Evolutionary conservation across 1,139 yeast genomes (phyloP), one percentile per base, ranked within the genome.

Genomic region (Protomyces inouyei): DNA sequence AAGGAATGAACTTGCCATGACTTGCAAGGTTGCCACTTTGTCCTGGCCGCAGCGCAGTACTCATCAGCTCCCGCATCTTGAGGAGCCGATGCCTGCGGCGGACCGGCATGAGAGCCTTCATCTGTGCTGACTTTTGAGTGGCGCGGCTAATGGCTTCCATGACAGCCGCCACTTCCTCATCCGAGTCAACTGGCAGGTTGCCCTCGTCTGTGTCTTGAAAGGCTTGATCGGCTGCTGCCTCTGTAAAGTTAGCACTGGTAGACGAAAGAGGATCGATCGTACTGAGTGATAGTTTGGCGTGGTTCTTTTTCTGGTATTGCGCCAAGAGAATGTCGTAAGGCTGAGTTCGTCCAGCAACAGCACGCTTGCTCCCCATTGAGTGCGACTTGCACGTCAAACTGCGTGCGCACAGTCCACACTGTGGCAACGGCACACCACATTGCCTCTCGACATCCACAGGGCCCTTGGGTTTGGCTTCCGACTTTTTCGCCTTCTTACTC

Each of bases 301-400:
- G 97, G 74, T 92, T 93, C 70, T 91, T 83, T 72, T 91, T 86
- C 76, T 93, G 98, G 73, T 93, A 92, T 55, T 89, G 93, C 53
- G 93, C 92, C 66, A 93, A 79, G 64, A 93, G 78, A 32, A 85
- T 85, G 76, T 93, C 98, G 75, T 91, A 93, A 0, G 97, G 92
- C 8, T 95, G 92, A 61, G 95, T 85, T 71, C 98, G 82, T 6
- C 98, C 98, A 37, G 85, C 85, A 28, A 93, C 98, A 0, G 97
- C 93, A 71, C 98, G 83, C 72, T 93, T 93, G 28, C 97, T 96
- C 36, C 97, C 97, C 97, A 93, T 92, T 0, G 97, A 89, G 75
- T 93, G 98, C 0, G 98, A 91, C 74, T 93, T 93, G 80, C 98
- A 93, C 0, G 98, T 93, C 68, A 93, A 79, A 0, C 97, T 90